A percentile compares a stretch with the other conserved stretches of the same genome.
Conservation (phyloP, 148 eudicot genomes). For the Vaccinium darrowii region DNA sequence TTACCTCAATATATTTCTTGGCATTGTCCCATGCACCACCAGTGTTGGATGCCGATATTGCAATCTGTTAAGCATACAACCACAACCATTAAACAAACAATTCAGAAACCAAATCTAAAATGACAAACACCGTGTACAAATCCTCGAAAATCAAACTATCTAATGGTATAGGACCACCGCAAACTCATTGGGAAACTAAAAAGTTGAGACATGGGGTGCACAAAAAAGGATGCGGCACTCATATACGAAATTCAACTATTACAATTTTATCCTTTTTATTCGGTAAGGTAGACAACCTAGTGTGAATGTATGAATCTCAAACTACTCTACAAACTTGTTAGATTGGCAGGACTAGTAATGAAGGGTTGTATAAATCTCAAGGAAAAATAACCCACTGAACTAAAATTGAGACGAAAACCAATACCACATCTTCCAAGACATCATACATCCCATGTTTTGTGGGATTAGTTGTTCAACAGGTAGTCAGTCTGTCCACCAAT, state of each 20-base stretch:
- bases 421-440: background rate
- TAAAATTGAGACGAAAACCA: background rate
- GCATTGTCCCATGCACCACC: constrained; percentile 97
- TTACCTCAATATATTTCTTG: constrained; percentile 91
- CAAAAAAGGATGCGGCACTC: background rate
- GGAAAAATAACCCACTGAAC: background rate
- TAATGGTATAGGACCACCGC: background rate
- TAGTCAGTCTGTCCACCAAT: background rate
- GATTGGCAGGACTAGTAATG: background rate
- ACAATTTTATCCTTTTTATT: background rate
- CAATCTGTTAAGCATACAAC: constrained; percentile 40
- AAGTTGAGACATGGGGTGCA: background rate
- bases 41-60: constrained; percentile 86
- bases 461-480: background rate
- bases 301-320: background rate
- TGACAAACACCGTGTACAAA: background rate
- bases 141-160: background rate
- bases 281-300: background rate
- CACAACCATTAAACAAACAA: background rate
- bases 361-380: background rate
- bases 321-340: background rate
- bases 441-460: background rate
- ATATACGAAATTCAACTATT: background rate
- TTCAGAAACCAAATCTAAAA: background rate
- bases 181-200: background rate